These are phyloP conservation scores for Cocos nucifera DNA, from an alignment of 176 grass and related monocot genomes.

Conservation along the genomic window DNA sequence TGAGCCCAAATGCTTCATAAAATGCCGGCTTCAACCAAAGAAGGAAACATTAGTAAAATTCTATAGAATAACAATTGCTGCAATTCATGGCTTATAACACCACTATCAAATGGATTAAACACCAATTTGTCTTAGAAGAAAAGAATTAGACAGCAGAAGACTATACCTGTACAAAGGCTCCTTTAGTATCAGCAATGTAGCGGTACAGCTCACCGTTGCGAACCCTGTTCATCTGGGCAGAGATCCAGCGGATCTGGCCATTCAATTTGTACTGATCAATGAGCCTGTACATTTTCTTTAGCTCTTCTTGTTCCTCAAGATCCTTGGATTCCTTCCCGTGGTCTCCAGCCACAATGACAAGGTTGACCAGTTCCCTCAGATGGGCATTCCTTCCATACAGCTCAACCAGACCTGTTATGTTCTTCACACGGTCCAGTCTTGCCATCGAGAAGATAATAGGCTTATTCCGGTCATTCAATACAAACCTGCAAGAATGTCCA, in stretches of 20 bases:
- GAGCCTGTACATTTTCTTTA: slow-evolving; percentile 84
- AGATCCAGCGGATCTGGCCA: slow-evolving; percentile 96
- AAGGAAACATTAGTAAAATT: background rate
- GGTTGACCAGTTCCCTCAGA: slow-evolving; percentile 80
- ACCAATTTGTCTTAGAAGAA: background rate
- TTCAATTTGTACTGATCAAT: slow-evolving; percentile 88
- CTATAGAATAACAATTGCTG: no score
- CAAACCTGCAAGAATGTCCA: slow-evolving; percentile 34
- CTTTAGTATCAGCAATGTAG: slow-evolving; percentile 77
- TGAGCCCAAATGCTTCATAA: slow-evolving; percentile 6
- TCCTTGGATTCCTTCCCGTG: slow-evolving; percentile 96
- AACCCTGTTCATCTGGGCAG: slow-evolving; percentile 84
- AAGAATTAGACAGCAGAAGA: background rate
- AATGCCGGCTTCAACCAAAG: slow-evolving; percentile 2
- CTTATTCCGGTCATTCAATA: slow-evolving; percentile 78
- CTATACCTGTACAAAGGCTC: slow-evolving; percentile 84
- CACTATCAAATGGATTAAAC: no score
- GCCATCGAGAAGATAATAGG: slow-evolving; percentile 98
- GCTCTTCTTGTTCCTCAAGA: slow-evolving; percentile 77
- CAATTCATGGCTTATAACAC: no score
- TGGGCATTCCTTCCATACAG: slow-evolving; percentile 71
- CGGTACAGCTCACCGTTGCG: slow-evolving; percentile 89
- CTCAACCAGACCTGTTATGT: slow-evolving; percentile 95
- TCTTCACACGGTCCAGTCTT: slow-evolving; percentile 86
- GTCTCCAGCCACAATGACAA: slow-evolving; percentile 88